Evolutionary conservation across 345 rosid species (phyloP), one percentile per base, ranked within the genome.

Genomic region (Leavenworthia alabamica): DNA sequence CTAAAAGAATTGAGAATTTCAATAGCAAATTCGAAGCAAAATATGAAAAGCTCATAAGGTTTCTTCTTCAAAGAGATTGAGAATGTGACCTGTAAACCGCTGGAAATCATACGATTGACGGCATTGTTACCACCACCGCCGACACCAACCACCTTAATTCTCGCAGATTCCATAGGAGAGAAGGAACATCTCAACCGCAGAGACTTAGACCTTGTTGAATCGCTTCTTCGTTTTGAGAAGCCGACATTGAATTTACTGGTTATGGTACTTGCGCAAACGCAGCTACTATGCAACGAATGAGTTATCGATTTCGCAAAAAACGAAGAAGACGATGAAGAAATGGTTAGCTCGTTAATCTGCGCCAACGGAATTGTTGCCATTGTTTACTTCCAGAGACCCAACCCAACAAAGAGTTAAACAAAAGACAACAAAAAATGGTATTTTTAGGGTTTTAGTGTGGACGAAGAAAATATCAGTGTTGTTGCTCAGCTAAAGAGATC

Each of bases 121-220:
- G 99, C 97, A 83, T 93, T 93, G 86, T 89, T 93, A 72, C 99
- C 99, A 19, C 99, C 97, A 6, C 99, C 99, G 31, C 97, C 99
- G 26, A 89, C 93, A 29, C 98, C 98, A 22, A 92, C 79, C 2
- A 92, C 98, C 77, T 89, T 92, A 43, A 92, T 92, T 79, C 77
- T 92, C 27, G 99, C 99, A 33, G 93, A 76, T 33, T 93, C 99
- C 83, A 78, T 66, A 2, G 88, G 80, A 14, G 78, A 63, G 65
- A 78, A 93, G 5, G 91, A 86, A 68, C 97, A 89, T 50, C 80
- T 69, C 27, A 84, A 64, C 13, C 62, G 54, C 64, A 56, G 44
- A 27, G 73, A 55, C 22, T 62, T 41, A 2, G 64, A 66, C 66
- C 53, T 67, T 26, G 67, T 64, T 29, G 61, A 70, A 51, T 35